These are phyloP conservation scores for Pseudoturritis turrita DNA, from an alignment of 345 rosid genomes.

Conservation along the genomic window DNA sequence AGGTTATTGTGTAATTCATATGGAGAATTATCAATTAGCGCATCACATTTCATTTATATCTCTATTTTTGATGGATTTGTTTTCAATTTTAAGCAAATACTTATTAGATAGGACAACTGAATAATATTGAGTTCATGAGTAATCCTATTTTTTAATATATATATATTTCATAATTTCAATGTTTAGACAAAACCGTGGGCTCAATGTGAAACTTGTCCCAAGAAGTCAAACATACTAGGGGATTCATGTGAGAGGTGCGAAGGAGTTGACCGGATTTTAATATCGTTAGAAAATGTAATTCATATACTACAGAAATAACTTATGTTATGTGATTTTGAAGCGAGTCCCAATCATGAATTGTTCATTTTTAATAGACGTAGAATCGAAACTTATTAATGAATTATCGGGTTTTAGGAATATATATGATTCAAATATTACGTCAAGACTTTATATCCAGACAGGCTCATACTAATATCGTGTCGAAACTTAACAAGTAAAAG, in stretches of 20 bases:
- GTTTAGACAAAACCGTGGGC: constrained; percentile 19
- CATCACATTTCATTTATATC: not conserved
- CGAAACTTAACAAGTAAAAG: not conserved
- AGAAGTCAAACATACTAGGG: constrained; percentile 23
- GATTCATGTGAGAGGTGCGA: not conserved
- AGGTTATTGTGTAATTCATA: not conserved
- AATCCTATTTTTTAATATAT: too few species aligned
- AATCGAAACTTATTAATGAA: not conserved
- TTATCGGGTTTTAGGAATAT: not conserved
- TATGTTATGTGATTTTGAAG: not conserved
- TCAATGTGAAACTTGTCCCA: constrained; percentile 1
- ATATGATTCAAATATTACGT: not conserved
- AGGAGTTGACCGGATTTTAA: constrained; percentile 4
- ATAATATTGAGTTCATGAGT: not conserved
- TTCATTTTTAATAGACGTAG: not conserved
- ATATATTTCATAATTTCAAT: not conserved
- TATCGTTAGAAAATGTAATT: not conserved
- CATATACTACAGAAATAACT: not conserved
- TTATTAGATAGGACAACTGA: not conserved
- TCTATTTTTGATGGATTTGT: not conserved
- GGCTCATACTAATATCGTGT: not conserved
- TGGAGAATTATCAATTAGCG: not conserved
- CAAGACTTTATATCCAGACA: not conserved
- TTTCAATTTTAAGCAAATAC: not conserved
- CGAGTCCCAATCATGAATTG: not conserved